phyloP scores from a whole-genome alignment of 1,284 basidiomycete genomes.

The Ceraceosorus bombacis region DNA sequence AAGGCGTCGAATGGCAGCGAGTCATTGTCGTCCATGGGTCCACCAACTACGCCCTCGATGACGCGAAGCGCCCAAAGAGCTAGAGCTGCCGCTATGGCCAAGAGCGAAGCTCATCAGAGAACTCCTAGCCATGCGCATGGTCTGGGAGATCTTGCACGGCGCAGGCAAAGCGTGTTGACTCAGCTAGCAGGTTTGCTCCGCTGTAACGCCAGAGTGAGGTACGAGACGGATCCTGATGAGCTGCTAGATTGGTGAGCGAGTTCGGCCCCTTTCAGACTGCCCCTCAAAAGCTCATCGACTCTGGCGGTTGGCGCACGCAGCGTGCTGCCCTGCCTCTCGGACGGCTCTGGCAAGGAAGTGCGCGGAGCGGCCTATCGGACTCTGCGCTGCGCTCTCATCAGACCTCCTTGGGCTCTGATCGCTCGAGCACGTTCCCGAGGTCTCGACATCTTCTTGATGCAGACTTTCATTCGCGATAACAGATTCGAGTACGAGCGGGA shows the following conservation, averaged over 20 bases:
- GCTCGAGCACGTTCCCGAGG: slow-evolving; percentile 59
- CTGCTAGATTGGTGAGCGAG: slow-evolving; percentile 62
- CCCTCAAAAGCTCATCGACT: slow-evolving; percentile 10
- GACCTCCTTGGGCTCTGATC: slow-evolving; percentile 51
- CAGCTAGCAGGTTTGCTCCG: slow-evolving; percentile 65
- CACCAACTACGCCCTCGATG: slow-evolving; percentile 23
- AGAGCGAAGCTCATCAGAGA: slow-evolving; percentile 18
- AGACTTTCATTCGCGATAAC: slow-evolving; percentile 75
- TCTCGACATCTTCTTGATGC: slow-evolving; percentile 78
- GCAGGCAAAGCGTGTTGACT: slow-evolving; percentile 51
- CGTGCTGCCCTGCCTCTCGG: slow-evolving; percentile 67
- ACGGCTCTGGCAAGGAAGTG: slow-evolving; percentile 64
- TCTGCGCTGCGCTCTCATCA: slow-evolving; percentile 67
- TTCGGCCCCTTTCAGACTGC: slow-evolving; percentile 29
- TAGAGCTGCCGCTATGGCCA: slow-evolving; percentile 23
- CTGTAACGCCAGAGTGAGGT: slow-evolving; percentile 66
- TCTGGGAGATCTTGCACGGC: slow-evolving; percentile 25
- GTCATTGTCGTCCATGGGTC: slow-evolving; percentile 9
- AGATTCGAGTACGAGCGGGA: slow-evolving; percentile 80
- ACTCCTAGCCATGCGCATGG: slow-evolving; percentile 32
- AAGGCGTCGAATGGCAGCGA: no score
- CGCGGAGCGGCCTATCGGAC: slow-evolving; percentile 81
- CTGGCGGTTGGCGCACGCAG: slow-evolving; percentile 49
- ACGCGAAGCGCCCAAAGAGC: slow-evolving; percentile 20
- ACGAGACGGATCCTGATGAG: slow-evolving; percentile 65